phyloP scores from a whole-genome alignment of 441 rosid species.

The Jatropha podagrica region DNA sequence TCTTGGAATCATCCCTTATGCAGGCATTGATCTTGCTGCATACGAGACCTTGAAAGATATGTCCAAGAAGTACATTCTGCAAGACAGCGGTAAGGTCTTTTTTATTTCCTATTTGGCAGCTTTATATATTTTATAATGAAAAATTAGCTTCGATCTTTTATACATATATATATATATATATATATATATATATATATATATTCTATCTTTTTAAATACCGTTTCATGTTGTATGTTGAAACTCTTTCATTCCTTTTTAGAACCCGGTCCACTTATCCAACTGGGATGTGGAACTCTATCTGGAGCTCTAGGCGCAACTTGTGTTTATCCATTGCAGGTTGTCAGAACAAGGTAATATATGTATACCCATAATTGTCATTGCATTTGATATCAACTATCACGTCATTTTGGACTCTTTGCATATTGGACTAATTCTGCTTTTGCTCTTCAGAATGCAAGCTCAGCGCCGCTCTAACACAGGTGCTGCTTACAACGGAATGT shows the following conservation, averaged over 20 bases:
- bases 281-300: conserved; percentile 88
- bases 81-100: conserved; percentile 51
- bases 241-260: conserved; percentile 35
- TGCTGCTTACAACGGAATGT: conserved; percentile 53
- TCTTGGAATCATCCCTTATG: conserved; percentile 90
- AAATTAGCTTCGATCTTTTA: not conserved
- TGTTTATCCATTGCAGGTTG: conserved; percentile 94
- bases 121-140: not conserved
- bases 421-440: conserved; percentile 13
- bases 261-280: conserved; percentile 82
- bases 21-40: conserved; percentile 95
- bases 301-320: conserved; percentile 93
- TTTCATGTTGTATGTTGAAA: not conserved
- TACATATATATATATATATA: not conserved
- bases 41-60: conserved; percentile 87
- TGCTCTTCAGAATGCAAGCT: conserved; percentile 76
- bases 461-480: conserved; percentile 46
- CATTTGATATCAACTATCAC: not conserved
- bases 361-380: not conserved
- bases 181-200: too few relatives aligned
- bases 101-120: not conserved
- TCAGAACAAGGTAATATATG: conserved; percentile 74
- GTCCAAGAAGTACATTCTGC: conserved; percentile 75
- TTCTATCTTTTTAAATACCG: not conserved
- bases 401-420: not conserved